Evolutionary conservation across 371 early-diverging fungal genomes (phyloP), one percentile per base, ranked within the genome.

Genomic region (Circinella umbellata): DNA sequence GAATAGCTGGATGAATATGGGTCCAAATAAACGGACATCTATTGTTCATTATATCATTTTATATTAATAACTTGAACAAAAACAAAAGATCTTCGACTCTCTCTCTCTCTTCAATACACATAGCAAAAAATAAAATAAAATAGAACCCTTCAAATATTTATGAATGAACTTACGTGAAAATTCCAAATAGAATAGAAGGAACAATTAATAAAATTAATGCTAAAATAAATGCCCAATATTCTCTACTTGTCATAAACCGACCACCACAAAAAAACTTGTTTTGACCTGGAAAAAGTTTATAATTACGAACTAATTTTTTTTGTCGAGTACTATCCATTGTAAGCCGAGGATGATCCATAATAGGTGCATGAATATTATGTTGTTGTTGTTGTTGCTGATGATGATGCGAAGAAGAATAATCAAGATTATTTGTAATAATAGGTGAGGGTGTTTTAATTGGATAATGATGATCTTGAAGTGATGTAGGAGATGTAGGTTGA

Each of bases 1-100:
- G 91, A 4, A 88, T 75, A 15, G 87, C 91, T 8, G 90, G 89
- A 66, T 85, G 83, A n/a, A 92, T 63, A 65, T 89, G 70, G 54
- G 77, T 53, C 89, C 91, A 93, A 67, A 93, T 69, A 73, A 86
- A 93, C 18, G 93, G 91, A 66, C 92, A 91, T 15, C 65, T 64
- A 27, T 17, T 37, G 0, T 27, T 27, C 27, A 27, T 27, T 1
- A 61, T 4, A 61, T 14, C 1, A 27, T 17, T 17, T n/a, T 17
- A 27, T 27, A 27, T 27, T 27, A 27, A 27, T 27, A 27, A 27
- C 27, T 27, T 27, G 2, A 27, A 27, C 0, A 27, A 27, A 27
- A 27, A 27, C 0, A 27, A 27, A 27, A 27, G 27, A 27, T 27
- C 27, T 27, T 2, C 27, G 2, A 27, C 27, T 0, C 27, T 27